Evolutionary conservation across 2,329 filamentous ascomycete species (phyloP), one percentile per base, ranked within the genome.

Genomic region (Fusarium piperis): DNA sequence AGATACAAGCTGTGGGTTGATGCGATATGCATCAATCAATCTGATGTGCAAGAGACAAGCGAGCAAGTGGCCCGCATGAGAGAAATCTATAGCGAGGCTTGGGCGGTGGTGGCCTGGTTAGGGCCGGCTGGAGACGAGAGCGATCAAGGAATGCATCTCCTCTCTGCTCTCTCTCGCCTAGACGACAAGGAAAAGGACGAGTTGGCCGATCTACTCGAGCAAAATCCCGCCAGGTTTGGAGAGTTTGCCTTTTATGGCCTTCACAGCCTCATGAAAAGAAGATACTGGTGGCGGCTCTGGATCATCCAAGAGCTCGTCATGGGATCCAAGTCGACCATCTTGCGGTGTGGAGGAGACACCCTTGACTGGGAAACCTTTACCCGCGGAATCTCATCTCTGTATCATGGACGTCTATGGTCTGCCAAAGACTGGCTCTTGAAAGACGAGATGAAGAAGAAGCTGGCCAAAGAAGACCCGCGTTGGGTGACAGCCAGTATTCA

Each of bases 241-340:
- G 48, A 55, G 10, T 64, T 41, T 32, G 61, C 48, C 8, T 65
- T 68, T 26, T 62, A 68, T 28, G 62, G 57, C 16, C 58, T 68
- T 20, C 39, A 62, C 30, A 62, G 23, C 18, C 57, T 68, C 32
- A 68, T 68, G 62, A 53, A 57, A 23, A 46, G 58, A n/a, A 26
- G 32, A 5, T 68, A 68, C 5, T 68, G 65, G 65, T 58, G 48
- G 23, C 62, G 65, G 16, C 52, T 68, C 23, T 68, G 65, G 62
- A 68, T 68, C 52, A 62, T 68, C 10, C 65, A 65, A 20, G 65
- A 66, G 32, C 35, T 68, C 12, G 62, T 68, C n/a, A 53, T 68
- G n/a, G 65, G 65, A 11, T 65, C 65, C 1, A 53, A 56, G 20
- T 57, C 58, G 10, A 68, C 65, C 20, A 33, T 68, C 23, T 41